Base-by-base conservation (phyloP, 805 yeast species). In the Phaffomyces opuntiae region DNA sequence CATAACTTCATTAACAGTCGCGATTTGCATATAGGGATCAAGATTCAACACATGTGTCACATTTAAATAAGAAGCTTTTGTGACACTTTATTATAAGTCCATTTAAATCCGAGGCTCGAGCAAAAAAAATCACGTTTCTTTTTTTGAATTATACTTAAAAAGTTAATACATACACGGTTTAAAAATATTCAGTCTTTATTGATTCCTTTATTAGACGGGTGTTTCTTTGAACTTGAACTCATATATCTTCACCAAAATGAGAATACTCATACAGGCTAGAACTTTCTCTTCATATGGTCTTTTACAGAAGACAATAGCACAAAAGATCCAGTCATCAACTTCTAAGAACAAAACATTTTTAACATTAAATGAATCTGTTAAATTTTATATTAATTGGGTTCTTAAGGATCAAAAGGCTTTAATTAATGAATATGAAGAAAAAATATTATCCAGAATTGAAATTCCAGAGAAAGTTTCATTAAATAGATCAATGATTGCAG, bases 371-470 rank as follows among this genome's bases (percentile, higher is more conserved):
- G 47, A 47, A 33, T 50, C 59, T 1, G 31, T 49, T 1, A 29
- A 41, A 7, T 43, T 49, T 34, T 58, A 38, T 40, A 51, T 49
- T 43, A 33, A 46, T 7, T 58, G 62, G 62, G 34, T 55, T 12
- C 36, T 43, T 2, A 50, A 48, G 12, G 49, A 53, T 8, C 26
- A 52, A 0, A 17, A 37, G 21, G 43, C 41, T 9, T 38, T 51
- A 14, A 42, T 58, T 17, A 36, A 44, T 16, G 19, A 42, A n/a
- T 55, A 54, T 37, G 58, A 56, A 36, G 50, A 55, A 38, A 45
- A 40, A 5, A 45, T 58, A 3, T 21, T 58, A 9, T 29, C 48
- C 1, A 42, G 49, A 1, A 24, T 54, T 1, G 14, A 41, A 6
- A 42, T 56, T 1, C 53, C 59, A 7, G 7, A 33, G 1, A 46